A percentile compares a stretch with the other conserved stretches of the same genome.
Evolutionary conservation across 2,329 filamentous ascomycete genomes (phyloP).

Genomic region (Xylariaceae sp.): DNA sequence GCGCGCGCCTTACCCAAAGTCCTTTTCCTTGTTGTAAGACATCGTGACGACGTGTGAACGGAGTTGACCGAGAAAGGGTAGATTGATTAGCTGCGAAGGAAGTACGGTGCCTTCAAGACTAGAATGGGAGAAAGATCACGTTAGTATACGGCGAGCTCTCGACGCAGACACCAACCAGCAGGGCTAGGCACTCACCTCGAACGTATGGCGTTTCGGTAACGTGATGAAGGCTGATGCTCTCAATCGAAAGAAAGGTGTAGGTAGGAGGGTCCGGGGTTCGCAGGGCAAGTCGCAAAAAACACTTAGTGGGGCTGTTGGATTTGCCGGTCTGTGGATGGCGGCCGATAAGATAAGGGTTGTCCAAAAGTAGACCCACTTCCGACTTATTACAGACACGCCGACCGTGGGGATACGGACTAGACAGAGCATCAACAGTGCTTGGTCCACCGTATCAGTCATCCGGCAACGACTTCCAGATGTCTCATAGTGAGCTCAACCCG

Average conservation of each 20-base stretch:
- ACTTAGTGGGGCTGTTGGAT: slow-evolving; percentile 9
- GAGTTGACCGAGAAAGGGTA: slow-evolving; percentile 14
- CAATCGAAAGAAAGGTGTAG: slow-evolving; percentile 5
- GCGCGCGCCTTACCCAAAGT: slow-evolving; percentile 48
- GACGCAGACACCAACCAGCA: background rate
- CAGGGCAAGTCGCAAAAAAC: slow-evolving; percentile 15
- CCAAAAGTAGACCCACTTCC: background rate
- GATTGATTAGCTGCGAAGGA: slow-evolving; percentile 11
- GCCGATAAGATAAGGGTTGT: slow-evolving; percentile 24
- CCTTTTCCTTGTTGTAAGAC: slow-evolving; percentile 98
- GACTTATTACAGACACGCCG: background rate
- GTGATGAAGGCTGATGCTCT: slow-evolving; percentile 46
- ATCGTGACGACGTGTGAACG: slow-evolving; percentile 51
- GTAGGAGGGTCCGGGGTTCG: background rate
- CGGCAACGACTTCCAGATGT: background rate
- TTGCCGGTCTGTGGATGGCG: slow-evolving; percentile 14
- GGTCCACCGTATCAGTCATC: background rate
- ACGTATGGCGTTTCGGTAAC: slow-evolving; percentile 60
- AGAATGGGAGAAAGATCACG: slow-evolving; percentile 49
- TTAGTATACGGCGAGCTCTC: background rate
- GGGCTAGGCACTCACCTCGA: slow-evolving; percentile 19
- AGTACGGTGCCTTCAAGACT: slow-evolving; percentile 65
- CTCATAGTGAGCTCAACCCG: no score
- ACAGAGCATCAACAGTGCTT: no score
- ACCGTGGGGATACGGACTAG: background rate